Base-by-base conservation (phyloP, 2,329 filamentous ascomycete genomes). In the Calycina herbarum region DNA sequence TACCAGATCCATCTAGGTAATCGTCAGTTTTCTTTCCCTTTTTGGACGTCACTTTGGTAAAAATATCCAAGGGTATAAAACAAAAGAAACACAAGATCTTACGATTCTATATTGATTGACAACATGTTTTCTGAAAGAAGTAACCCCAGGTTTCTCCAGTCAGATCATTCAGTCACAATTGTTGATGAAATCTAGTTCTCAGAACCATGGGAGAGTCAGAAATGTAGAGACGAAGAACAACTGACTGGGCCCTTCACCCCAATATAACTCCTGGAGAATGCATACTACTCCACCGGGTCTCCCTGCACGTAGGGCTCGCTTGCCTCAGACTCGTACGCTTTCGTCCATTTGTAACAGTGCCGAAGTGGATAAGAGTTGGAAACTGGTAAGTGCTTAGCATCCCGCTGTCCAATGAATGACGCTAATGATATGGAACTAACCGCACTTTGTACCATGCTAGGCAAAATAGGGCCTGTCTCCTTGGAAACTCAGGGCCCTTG, bases 1-100 rank as follows among this genome's bases (percentile, higher is more conserved):
- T 81, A 83, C 79, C 81, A 80, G 10, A 74, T 78, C 80, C 80
- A 82, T 11, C 45, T 51, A 24, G 7, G 27, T 45, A 27, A 27
- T 51, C n/a, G 45, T 51, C 45, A 51, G 20, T 51, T 13, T 11
- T 11, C 3, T 24, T 11, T 24, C 45, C 20, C 4, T 11, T 51
- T 51, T 24, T 24, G 7, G 7, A 24, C 17, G 45, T 51, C 45
- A 51, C 17, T 1, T 24, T 51, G 45, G 20, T 24, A 24, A 51
- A 24, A 8, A 11, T 3, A 5, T 11, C 8, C n/a, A 20, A 24
- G 20, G 4, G 42, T 13, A 5, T 2, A 20, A 51, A 24, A 51
- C 45, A 48, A 10, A 48, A 24, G 45, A 51, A 51, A 6, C 7
- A 51, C 10, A 8, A 51, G 7, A 24, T 20, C 45, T 24, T 51